A percentile compares a stretch with the other conserved stretches of the same genome.
Conservation (phyloP, 257 asterid species). For the Ocimum tenuiflorum region DNA sequence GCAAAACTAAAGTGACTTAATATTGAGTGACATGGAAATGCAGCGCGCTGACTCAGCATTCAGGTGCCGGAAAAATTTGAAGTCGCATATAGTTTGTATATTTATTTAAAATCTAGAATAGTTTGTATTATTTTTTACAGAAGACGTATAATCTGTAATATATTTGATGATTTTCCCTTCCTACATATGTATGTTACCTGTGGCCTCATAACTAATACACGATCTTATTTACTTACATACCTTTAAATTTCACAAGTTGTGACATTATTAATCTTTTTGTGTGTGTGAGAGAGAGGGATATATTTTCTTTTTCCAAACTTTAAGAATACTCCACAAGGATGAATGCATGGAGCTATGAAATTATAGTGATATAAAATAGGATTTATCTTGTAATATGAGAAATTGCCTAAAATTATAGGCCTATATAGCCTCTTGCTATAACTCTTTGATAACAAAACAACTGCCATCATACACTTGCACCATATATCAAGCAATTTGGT, state of each 20-base stretch:
- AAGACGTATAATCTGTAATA: no score
- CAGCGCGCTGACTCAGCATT: no score
- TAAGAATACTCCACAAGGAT: slow-evolving; percentile 15
- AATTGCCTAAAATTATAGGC: slow-evolving; percentile 4
- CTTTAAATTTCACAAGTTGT: not conserved
- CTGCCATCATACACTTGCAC: slow-evolving; percentile 26
- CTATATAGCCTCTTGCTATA: not conserved
- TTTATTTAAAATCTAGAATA: no score
- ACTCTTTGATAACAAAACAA: slow-evolving; percentile 17
- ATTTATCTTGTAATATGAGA: not conserved
- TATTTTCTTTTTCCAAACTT: slow-evolving; percentile 12
- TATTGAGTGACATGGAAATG: no score
- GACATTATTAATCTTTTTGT: not conserved
- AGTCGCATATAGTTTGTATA: no score
- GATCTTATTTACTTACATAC: not conserved
- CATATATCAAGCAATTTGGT: slow-evolving; percentile 24
- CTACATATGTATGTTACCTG: no score
- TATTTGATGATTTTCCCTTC: no score
- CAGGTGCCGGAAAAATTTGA: no score
- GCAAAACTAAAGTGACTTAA: no score
- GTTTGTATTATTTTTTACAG: no score
- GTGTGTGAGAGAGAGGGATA: not conserved
- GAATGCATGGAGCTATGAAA: slow-evolving; percentile 4
- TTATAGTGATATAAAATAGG: not conserved
- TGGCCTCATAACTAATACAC: no score